phyloP scores from a whole-genome alignment of 805 yeast genomes.

The Metschnikowia hibisci region DNA sequence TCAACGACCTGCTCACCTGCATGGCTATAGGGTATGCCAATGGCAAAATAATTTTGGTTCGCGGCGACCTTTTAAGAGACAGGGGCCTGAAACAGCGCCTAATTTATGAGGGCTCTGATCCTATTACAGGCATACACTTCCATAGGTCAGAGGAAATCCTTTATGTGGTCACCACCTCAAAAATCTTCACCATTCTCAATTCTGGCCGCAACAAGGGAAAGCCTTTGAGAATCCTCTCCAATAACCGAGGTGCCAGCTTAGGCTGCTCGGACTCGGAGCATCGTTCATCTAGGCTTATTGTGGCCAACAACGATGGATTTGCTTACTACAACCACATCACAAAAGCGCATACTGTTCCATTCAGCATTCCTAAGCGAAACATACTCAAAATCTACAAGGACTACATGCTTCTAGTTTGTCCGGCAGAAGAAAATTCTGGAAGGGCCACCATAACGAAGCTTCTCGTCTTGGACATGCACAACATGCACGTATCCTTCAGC shows the following conservation, averaged over 20 bases:
- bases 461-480: constrained; percentile 62
- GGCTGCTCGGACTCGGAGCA: constrained; percentile 44
- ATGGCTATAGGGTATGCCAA: constrained; percentile 77
- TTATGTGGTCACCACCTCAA: constrained; percentile 72
- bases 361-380: constrained; percentile 54
- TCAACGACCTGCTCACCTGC: constrained; percentile 54
- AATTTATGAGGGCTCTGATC: constrained; percentile 70
- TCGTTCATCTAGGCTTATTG: constrained; percentile 50
- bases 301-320: constrained; percentile 61
- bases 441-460: constrained; percentile 47
- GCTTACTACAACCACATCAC: constrained; percentile 57
- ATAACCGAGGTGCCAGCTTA: constrained; percentile 46
- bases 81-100: constrained; percentile 85
- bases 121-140: constrained; percentile 74
- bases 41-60: constrained; percentile 73
- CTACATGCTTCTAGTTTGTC: constrained; percentile 58
- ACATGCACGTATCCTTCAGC: constrained; percentile 67
- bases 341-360: constrained; percentile 49
- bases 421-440: constrained; percentile 26
- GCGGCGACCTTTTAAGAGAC: constrained; percentile 88
- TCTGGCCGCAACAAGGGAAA: constrained; percentile 73
- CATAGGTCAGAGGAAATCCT: constrained; percentile 48
- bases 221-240: constrained; percentile 47
- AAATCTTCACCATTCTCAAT: constrained; percentile 67
- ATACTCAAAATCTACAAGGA: constrained; percentile 45